Evolutionary conservation across 2,329 filamentous ascomycete species (phyloP).

Genomic region (Rugonectria rugulosa): DNA sequence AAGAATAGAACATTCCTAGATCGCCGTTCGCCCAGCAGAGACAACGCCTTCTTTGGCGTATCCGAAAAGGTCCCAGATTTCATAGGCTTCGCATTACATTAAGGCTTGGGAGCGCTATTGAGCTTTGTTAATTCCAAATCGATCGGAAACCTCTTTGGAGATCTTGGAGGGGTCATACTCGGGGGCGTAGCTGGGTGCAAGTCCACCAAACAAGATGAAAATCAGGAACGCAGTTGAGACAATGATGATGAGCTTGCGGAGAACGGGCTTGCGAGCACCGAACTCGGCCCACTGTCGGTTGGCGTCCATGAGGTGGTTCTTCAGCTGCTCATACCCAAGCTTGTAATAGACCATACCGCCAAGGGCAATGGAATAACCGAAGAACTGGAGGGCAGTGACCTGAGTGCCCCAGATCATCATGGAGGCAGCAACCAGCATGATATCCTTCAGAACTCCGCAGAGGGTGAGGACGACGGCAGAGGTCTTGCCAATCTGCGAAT

Average conservation of each 20-base stretch:
- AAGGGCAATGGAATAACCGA: constrained; percentile 83
- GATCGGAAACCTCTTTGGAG: constrained; percentile 57
- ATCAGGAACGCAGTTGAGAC: constrained; percentile 67
- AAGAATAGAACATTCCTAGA: constrained; percentile 40
- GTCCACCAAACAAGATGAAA: constrained; percentile 73
- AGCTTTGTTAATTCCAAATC: constrained; percentile 52
- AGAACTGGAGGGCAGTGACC: constrained; percentile 78
- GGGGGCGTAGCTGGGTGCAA: constrained; percentile 67
- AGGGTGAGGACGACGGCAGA: constrained; percentile 87
- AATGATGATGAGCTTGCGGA: constrained; percentile 80
- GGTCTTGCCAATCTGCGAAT: constrained; percentile 81
- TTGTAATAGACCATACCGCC: constrained; percentile 83
- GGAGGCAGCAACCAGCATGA: constrained; percentile 79
- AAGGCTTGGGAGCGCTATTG: constrained; percentile 29
- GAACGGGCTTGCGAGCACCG: constrained; percentile 76
- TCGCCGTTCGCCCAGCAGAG: constrained; percentile 43
- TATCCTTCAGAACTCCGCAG: constrained; percentile 88
- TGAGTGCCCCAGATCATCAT: constrained; percentile 84
- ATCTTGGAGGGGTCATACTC: constrained; percentile 62
- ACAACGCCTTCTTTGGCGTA: constrained; percentile 31
- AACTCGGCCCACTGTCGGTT: constrained; percentile 87
- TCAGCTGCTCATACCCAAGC: constrained; percentile 83
- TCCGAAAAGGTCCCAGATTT: constrained; percentile 25
- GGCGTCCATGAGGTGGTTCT: constrained; percentile 76
- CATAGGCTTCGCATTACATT: constrained; percentile 21